phyloP scores from a whole-genome alignment of 2,329 filamentous ascomycete genomes.

The Aureobasidium mangrovei region DNA sequence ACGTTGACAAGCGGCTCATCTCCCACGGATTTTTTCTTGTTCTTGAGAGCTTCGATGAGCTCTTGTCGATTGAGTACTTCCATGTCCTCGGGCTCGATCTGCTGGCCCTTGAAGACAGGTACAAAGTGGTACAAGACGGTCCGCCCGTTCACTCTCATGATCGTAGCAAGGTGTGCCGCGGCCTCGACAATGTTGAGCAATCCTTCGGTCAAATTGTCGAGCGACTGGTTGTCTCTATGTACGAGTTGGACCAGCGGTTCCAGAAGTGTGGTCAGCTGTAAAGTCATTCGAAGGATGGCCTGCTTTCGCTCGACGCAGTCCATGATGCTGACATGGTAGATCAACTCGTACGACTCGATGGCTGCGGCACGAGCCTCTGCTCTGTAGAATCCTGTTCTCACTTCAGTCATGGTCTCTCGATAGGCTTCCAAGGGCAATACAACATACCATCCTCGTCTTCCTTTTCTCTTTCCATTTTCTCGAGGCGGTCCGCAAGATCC shows the following conservation, averaged over 20 bases:
- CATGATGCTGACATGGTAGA: not conserved
- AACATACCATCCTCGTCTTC: slow-evolving; percentile 32
- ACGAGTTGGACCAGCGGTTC: slow-evolving; percentile 15
- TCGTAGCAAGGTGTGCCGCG: slow-evolving; percentile 19
- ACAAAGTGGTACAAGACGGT: slow-evolving; percentile 24
- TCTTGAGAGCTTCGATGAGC: slow-evolving; percentile 15
- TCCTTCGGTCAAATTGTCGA: not conserved
- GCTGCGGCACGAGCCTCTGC: slow-evolving; percentile 18
- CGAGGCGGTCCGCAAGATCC: slow-evolving; percentile 23
- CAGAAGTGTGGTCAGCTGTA: slow-evolving; percentile 18
- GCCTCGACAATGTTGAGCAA: slow-evolving; percentile 18
- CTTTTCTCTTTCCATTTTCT: slow-evolving; percentile 31
- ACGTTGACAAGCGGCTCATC: slow-evolving; percentile 24
- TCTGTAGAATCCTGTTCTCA: slow-evolving; percentile 22
- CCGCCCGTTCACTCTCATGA: slow-evolving; percentile 19
- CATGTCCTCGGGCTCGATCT: slow-evolving; percentile 24
- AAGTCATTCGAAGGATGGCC: not conserved
- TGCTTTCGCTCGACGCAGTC: not conserved
- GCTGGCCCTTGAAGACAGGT: slow-evolving; percentile 26
- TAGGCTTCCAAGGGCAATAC: not conserved
- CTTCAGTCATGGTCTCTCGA: slow-evolving; percentile 6
- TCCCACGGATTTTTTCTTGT: slow-evolving; percentile 18
- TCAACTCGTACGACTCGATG: slow-evolving; percentile 9
- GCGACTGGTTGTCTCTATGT: too few species aligned
- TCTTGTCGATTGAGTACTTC: slow-evolving; percentile 21